Evolutionary conservation across 306 rosid species (phyloP).

Genomic region (Bauhinia variegata): DNA sequence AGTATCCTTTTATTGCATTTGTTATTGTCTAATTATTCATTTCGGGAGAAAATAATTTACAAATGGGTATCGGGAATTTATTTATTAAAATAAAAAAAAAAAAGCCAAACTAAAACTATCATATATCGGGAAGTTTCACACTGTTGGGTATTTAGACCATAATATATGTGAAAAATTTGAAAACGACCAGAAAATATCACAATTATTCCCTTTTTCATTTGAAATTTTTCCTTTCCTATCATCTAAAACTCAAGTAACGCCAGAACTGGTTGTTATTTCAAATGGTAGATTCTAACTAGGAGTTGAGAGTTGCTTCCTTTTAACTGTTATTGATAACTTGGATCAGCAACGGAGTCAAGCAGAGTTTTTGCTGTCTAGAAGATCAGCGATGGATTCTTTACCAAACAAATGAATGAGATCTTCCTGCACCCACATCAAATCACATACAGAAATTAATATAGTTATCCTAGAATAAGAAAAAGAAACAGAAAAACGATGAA

Average conservation of each 20-base stretch:
- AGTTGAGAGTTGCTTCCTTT: constrained; percentile 8
- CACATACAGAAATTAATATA: constrained; percentile 21
- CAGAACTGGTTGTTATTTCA: constrained; percentile 14
- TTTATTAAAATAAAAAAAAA: too few species aligned
- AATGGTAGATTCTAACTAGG: background rate
- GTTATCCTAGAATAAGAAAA: background rate
- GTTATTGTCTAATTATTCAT: background rate
- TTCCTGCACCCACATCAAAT: constrained; percentile 46
- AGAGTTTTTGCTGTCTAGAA: constrained; percentile 37
- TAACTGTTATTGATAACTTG: constrained; percentile 14
- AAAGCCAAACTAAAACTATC: too few species aligned
- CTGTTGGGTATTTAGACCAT: too few species aligned
- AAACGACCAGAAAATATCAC: background rate
- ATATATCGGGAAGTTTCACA: too few species aligned
- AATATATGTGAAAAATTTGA: background rate
- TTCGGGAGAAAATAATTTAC: too few species aligned
- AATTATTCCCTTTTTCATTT: too few species aligned
- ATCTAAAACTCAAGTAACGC: background rate
- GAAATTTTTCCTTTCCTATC: too few species aligned
- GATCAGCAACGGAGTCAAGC: background rate
- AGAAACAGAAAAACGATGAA: background rate
- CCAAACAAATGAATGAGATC: constrained; percentile 39
- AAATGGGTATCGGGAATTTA: too few species aligned
- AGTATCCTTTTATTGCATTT: background rate
- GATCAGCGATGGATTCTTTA: constrained; percentile 31